Percentiles rank a stretch among this genome's conserved stretches.
phyloP scores from a whole-genome alignment of 495 filamentous ascomycete genomes.

The Talaromyces borbonicus region DNA sequence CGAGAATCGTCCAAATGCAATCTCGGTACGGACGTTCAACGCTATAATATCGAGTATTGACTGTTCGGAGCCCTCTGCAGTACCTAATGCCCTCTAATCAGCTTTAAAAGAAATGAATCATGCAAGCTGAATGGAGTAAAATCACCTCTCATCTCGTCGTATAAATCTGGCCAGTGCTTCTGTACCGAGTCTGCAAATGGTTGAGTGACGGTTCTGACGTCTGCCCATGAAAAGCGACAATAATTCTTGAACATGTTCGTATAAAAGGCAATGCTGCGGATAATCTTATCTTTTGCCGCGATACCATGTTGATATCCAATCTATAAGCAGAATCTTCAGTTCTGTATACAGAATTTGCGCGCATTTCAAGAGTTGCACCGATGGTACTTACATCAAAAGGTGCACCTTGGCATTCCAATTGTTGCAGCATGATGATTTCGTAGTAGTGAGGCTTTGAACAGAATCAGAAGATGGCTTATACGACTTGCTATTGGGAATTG shows the following conservation, averaged over 20 bases:
- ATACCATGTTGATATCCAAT: constrained; percentile 6
- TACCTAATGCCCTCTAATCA: constrained; percentile 24
- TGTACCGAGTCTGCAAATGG: not conserved
- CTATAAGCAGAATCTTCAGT: not conserved
- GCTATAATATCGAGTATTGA: constrained; percentile 51
- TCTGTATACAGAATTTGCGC: not conserved
- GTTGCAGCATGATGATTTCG: not conserved
- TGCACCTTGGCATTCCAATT: not conserved
- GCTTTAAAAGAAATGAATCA: not conserved
- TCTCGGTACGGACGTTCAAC: constrained; percentile 59
- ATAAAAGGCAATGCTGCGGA: constrained; percentile 3
- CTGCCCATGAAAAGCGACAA: not conserved
- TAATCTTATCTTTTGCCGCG: not conserved
- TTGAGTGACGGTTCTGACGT: constrained; percentile 1
- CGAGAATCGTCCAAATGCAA: constrained; percentile 50
- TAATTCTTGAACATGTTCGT: not conserved
- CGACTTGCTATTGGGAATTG: no score
- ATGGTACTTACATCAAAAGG: not conserved
- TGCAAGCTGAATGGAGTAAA: not conserved
- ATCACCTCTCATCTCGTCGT: constrained; percentile 29
- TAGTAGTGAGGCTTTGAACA: not conserved
- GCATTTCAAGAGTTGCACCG: no score
- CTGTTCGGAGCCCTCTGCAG: constrained; percentile 48
- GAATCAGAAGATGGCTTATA: not conserved
- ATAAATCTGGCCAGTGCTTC: not conserved